Evolutionary conservation across 1,284 basidiomycete genomes (phyloP).

Genomic region (Ceraceosorus guamensis): DNA sequence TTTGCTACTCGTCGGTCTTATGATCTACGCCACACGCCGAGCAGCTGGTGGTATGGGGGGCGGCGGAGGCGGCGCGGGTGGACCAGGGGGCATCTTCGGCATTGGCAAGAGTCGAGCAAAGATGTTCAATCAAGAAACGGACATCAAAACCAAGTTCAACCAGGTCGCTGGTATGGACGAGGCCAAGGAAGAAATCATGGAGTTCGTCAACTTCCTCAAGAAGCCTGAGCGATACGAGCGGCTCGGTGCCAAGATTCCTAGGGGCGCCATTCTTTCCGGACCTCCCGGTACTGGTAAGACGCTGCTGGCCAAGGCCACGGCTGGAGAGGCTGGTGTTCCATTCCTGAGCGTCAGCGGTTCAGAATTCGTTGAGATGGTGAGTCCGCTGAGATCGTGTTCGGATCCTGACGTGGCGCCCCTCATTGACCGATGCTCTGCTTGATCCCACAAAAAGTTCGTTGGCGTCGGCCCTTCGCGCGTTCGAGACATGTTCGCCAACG

Average conservation of each 20-base stretch:
- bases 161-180: constrained; percentile 99
- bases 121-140: constrained; percentile 95
- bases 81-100: constrained; percentile 85
- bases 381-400: not conserved
- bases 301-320: constrained; percentile 92
- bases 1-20: constrained; percentile 76
- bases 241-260: constrained; percentile 95
- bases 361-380: constrained; percentile 91
- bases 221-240: constrained; percentile 89
- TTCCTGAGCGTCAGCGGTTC: constrained; percentile 98
- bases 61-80: constrained; percentile 51
- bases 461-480: constrained; percentile 97
- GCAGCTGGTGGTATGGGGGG: constrained; percentile 52
- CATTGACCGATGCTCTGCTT: too few species aligned
- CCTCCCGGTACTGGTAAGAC: constrained; percentile 99
- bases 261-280: constrained; percentile 93
- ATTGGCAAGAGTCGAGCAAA: constrained; percentile 93
- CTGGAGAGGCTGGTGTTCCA: constrained; percentile 91
- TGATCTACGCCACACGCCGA: constrained; percentile 81
- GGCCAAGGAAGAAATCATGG: constrained; percentile 99
- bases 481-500: constrained; percentile 90
- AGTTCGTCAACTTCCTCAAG: constrained; percentile 98
- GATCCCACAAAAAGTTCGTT: constrained; percentile 59
- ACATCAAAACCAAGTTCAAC: constrained; percentile 85
- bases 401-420: not conserved